Conservation (phyloP, 768 basidiomycete genomes). For the Boletus rubescentipes region DNA sequence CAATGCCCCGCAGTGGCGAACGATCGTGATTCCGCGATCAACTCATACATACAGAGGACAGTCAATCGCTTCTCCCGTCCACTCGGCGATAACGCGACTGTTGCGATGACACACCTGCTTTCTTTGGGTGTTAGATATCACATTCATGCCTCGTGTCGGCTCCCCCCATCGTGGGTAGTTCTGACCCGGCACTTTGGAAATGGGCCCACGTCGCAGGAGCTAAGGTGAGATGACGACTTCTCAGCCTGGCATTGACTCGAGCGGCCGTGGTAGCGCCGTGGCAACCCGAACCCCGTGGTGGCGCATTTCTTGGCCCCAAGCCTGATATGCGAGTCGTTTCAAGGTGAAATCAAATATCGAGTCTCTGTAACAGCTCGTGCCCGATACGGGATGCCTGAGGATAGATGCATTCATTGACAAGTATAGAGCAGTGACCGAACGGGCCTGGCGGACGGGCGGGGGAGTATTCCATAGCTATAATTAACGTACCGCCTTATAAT, state of each 20-base stretch:
- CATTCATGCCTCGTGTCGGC: constrained; percentile 17
- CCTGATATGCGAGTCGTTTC: not conserved
- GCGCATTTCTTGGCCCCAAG: not conserved
- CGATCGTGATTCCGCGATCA: constrained; percentile 10
- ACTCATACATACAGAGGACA: constrained; percentile 4
- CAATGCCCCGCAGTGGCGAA: constrained; percentile 7
- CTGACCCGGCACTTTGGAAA: constrained; percentile 12
- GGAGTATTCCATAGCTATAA: constrained; percentile 1
- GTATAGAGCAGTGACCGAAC: not conserved
- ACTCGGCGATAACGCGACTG: constrained; percentile 21
- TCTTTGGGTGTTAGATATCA: constrained; percentile 1
- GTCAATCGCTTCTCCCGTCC: constrained; percentile 13
- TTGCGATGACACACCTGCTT: not conserved
- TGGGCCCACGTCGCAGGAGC: not conserved
- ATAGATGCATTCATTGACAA: not conserved
- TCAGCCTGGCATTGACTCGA: constrained; percentile 13
- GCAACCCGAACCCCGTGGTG: constrained; percentile 9
- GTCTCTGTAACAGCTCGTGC: not conserved
- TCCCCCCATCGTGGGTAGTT: constrained; percentile 13
- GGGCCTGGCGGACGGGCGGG: not conserved
- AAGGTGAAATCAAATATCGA: not conserved
- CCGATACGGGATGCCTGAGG: not conserved
- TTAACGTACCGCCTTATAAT: constrained; percentile 13
- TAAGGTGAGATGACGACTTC: constrained; percentile 16
- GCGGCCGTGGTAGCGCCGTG: not conserved